Evolutionary conservation across 805 yeast genomes (phyloP).

Genomic region (Candida quercuum): DNA sequence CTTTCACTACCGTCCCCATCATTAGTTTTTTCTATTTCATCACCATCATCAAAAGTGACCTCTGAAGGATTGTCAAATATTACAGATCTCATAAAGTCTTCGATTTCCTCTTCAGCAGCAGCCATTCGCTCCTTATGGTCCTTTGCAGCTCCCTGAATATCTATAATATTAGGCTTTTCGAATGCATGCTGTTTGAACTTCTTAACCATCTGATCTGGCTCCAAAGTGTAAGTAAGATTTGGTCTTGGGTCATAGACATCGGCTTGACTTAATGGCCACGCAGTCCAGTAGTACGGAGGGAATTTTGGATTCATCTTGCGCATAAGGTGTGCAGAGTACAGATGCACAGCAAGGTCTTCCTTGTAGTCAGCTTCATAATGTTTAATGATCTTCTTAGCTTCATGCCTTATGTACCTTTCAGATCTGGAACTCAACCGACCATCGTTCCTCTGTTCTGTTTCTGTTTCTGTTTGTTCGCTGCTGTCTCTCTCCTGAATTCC

Average conservation of each 20-base stretch:
- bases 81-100: too few relatives aligned
- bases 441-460: too few relatives aligned
- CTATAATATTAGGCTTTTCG: neutral
- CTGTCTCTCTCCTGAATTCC: too few relatives aligned
- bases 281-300: conserved; percentile 41
- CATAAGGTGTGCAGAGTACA: conserved; percentile 51
- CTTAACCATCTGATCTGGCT: conserved; percentile 2
- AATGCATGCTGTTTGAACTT: neutral
- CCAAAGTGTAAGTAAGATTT: conserved; percentile 1
- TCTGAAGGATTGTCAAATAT: too few relatives aligned
- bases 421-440: neutral
- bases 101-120: too few relatives aligned
- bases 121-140: neutral
- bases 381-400: conserved; percentile 26
- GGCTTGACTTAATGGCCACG: conserved; percentile 50
- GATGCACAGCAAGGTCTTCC: conserved; percentile 56
- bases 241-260: conserved; percentile 34
- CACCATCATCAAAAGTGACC: too few relatives aligned
- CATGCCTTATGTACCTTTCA: conserved; percentile 1
- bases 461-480: too few relatives aligned
- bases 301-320: conserved; percentile 30
- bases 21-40: too few relatives aligned
- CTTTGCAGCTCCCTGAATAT: neutral
- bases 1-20: too few relatives aligned
- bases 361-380: conserved; percentile 45